These are phyloP conservation scores for Fusarium heterosporum DNA, from an alignment of 2,329 filamentous ascomycete species.

Conservation along the genomic window DNA sequence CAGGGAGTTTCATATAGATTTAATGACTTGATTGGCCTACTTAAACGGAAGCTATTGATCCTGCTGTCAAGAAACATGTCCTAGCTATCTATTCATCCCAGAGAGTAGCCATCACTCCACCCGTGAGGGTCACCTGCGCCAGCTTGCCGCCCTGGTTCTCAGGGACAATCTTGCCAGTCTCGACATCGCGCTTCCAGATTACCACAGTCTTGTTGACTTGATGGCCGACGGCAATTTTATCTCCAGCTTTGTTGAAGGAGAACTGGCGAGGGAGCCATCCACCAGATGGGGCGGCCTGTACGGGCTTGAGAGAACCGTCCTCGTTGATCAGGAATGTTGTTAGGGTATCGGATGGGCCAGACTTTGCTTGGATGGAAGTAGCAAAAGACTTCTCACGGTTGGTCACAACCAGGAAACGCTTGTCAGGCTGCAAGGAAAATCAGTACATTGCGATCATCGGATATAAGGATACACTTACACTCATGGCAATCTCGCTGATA, in stretches of 20 bases:
- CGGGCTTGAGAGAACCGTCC: conserved; percentile 30
- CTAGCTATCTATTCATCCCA: conserved; percentile 38
- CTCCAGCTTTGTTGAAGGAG: conserved; percentile 42
- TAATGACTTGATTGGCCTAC: too few relatives aligned
- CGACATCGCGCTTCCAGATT: conserved; percentile 41
- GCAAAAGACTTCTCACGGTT: conserved; percentile 43
- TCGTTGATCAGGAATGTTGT: conserved; percentile 41
- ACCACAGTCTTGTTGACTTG: conserved; percentile 41
- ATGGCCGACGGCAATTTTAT: conserved; percentile 44
- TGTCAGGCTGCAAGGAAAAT: conserved; percentile 26
- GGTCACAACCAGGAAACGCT: conserved; percentile 39
- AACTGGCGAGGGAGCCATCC: conserved; percentile 43
- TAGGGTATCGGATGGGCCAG: conserved; percentile 39
- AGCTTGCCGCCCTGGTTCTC: conserved; percentile 42
- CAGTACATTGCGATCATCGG: fast-evolving
- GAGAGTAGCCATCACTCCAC: conserved; percentile 33
- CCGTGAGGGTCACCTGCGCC: conserved; percentile 32
- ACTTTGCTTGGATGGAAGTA: conserved; percentile 23
- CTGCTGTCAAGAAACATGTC: background rate
- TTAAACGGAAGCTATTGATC: too few relatives aligned
- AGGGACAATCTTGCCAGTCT: conserved; percentile 37
- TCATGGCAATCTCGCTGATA: conserved; percentile 43
- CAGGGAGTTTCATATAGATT: background rate
- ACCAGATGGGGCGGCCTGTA: conserved; percentile 39
- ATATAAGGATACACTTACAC: conserved; percentile 11